phyloP scores from a whole-genome alignment of 768 basidiomycete species.

The Phanerodontia chrysosporium region DNA sequence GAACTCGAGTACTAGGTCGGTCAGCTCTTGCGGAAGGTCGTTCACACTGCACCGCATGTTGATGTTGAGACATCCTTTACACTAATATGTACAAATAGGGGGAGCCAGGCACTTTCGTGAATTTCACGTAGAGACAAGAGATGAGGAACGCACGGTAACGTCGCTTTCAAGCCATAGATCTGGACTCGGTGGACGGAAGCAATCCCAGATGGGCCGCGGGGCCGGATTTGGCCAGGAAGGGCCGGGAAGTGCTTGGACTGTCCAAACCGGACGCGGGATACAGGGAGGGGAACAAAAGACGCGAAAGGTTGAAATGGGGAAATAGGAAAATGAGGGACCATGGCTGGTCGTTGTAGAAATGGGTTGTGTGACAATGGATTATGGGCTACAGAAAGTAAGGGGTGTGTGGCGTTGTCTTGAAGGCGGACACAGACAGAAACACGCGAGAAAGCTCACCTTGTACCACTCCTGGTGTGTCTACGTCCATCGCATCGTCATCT shows the following conservation, averaged over 20 bases:
- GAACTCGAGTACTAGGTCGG: not conserved
- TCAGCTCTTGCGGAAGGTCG: not conserved
- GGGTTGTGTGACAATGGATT: not conserved
- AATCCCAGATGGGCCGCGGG: not conserved
- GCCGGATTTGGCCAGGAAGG: not conserved
- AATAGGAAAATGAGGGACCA: not conserved
- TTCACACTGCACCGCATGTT: not conserved
- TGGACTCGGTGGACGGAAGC: not conserved
- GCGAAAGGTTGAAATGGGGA: not conserved
- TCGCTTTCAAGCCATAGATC: not conserved
- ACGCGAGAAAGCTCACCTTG: not conserved
- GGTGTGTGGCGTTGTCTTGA: not conserved
- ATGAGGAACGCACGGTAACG: not conserved
- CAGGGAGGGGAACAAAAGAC: not conserved
- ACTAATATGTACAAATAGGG: not conserved
- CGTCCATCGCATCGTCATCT: not conserved
- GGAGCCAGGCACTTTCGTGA: no score
- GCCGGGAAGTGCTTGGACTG: not conserved
- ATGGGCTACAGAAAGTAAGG: not conserved
- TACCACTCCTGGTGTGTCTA: not conserved
- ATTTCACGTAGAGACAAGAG: not conserved
- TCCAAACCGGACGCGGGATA: not conserved
- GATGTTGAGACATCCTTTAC: not conserved
- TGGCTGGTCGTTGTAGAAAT: not conserved
- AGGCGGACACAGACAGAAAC: not conserved